Evolutionary conservation across 2,329 filamentous ascomycete genomes (phyloP).

Genomic region (Xylaria multiplex): DNA sequence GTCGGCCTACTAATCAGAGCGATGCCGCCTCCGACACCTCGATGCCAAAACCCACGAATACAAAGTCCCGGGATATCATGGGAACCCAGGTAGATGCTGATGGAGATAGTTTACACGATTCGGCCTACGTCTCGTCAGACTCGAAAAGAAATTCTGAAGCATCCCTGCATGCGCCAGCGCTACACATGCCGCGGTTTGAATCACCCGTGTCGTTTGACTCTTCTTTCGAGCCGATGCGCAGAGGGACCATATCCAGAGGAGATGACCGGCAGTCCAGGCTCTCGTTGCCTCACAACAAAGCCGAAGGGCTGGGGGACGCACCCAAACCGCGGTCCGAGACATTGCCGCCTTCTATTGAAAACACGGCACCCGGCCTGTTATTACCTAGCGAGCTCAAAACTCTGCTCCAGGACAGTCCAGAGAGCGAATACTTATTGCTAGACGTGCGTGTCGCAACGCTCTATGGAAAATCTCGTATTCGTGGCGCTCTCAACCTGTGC

Average conservation of each 20-base stretch:
- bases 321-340: conserved; percentile 59
- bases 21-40: conserved; percentile 54
- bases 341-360: conserved; percentile 61
- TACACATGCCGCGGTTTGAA: conserved; percentile 57
- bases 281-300: conserved; percentile 62
- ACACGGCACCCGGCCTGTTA: conserved; percentile 62
- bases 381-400: conserved; percentile 64
- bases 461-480: conserved; percentile 78
- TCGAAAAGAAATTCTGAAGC: conserved; percentile 64
- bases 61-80: conserved; percentile 38
- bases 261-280: conserved; percentile 65
- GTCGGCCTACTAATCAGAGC: conserved; percentile 61
- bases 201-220: conserved; percentile 55
- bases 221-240: conserved; percentile 48
- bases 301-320: conserved; percentile 53
- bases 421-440: conserved; percentile 71
- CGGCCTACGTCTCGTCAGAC: conserved; percentile 64
- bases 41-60: conserved; percentile 38
- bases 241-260: conserved; percentile 52
- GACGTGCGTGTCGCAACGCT: conserved; percentile 90
- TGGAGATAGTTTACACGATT: conserved; percentile 60
- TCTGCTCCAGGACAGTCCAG: conserved; percentile 58
- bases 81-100: conserved; percentile 56
- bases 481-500: conserved; percentile 87
- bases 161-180: conserved; percentile 55